phyloP scores from a whole-genome alignment of 1,139 yeast genomes.

The Suhomyces taliae region DNA sequence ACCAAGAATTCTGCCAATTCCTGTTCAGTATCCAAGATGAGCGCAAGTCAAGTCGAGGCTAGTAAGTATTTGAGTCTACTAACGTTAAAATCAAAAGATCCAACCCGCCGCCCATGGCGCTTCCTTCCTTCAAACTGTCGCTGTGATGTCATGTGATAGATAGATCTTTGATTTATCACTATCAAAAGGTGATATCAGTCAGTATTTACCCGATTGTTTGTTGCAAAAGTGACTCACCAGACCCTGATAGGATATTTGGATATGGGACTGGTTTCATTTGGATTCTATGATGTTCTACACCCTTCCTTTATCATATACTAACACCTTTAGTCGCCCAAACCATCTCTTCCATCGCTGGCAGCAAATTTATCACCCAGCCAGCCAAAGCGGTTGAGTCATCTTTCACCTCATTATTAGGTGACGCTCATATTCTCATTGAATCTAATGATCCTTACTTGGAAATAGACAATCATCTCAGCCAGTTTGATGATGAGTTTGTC shows the following conservation, averaged over 20 bases:
- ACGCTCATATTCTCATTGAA: slow-evolving; percentile 38
- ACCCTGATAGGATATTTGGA: no score
- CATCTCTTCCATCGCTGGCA: slow-evolving; percentile 25
- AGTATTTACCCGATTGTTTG: no score
- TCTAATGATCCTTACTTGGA: slow-evolving; percentile 56
- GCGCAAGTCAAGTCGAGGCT: slow-evolving; percentile 15
- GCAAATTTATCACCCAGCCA: slow-evolving; percentile 45
- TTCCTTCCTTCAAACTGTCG: no score
- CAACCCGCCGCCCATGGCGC: no score
- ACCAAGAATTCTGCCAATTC: neutral
- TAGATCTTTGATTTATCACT: no score
- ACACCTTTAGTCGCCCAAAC: slow-evolving; percentile 15
- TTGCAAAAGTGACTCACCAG: no score
- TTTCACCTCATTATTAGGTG: slow-evolving; percentile 24
- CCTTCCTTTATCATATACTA: slow-evolving; percentile 2
- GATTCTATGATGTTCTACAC: no score
- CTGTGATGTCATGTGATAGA: no score
- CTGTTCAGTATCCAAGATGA: slow-evolving; percentile 10
- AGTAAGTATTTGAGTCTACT: slow-evolving; percentile 10
- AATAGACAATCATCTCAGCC: slow-evolving; percentile 33
- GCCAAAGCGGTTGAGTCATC: slow-evolving; percentile 45
- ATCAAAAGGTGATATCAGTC: no score
- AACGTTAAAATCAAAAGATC: no score
- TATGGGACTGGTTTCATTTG: no score
- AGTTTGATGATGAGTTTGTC: slow-evolving; percentile 31